Percentiles rank a stretch among this genome's conserved stretches.
phyloP scores from a whole-genome alignment of 345 rosid genomes.

The Dipteronia dyeriana region DNA sequence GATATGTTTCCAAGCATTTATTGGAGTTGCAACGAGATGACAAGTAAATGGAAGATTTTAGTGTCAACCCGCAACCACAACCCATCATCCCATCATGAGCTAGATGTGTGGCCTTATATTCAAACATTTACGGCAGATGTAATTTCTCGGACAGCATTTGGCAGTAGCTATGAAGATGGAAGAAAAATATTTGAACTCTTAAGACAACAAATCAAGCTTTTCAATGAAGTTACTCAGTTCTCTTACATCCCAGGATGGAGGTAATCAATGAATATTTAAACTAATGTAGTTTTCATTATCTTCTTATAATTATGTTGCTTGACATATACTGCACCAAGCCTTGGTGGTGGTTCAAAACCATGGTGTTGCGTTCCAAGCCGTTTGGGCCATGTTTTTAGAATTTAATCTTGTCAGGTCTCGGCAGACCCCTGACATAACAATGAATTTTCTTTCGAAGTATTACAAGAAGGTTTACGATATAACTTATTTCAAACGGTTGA shows the following conservation, averaged over 20 bases:
- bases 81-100: constrained; percentile 2
- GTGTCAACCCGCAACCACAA: background rate
- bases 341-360: too few relatives aligned
- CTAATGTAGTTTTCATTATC: too few relatives aligned
- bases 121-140: constrained; percentile 37
- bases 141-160: constrained; percentile 57
- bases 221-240: constrained; percentile 29
- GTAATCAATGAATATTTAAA: constrained; percentile 26
- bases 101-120: constrained; percentile 28
- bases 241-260: constrained; percentile 64
- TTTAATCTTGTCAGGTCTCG: too few relatives aligned
- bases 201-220: constrained; percentile 40
- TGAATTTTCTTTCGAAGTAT: too few relatives aligned
- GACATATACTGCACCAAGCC: too few relatives aligned
- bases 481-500: too few relatives aligned
- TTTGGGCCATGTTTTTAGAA: too few relatives aligned
- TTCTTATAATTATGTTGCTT: too few relatives aligned
- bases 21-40: constrained; percentile 34
- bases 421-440: too few relatives aligned
- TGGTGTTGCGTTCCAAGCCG: too few relatives aligned
- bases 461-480: too few relatives aligned
- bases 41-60: constrained; percentile 32
- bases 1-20: constrained; percentile 17
- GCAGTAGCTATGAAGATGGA: constrained; percentile 74
- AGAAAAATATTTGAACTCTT: constrained; percentile 58